Evolutionary conservation across 2,329 filamentous ascomycete genomes (phyloP).

Genomic region (Davidsoniella australis): DNA sequence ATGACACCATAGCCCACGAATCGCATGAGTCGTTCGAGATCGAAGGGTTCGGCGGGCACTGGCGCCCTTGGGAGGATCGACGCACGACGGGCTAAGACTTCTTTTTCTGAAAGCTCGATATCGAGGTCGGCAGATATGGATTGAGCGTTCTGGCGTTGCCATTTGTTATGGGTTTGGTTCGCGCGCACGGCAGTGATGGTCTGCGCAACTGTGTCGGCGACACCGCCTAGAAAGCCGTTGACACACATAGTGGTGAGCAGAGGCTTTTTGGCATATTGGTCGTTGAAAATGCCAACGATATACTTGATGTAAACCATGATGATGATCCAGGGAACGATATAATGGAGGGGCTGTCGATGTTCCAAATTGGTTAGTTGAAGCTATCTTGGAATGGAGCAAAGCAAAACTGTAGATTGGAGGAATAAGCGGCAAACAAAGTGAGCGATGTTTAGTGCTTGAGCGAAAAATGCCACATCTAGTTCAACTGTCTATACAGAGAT

Average conservation of each 20-base stretch:
- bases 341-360: slow-evolving; percentile 8
- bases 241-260: slow-evolving; percentile 98
- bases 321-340: slow-evolving; percentile 5
- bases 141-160: slow-evolving; percentile 63
- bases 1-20: slow-evolving; percentile 97
- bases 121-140: neutral
- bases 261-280: slow-evolving; percentile 19
- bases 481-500: neutral
- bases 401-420: neutral
- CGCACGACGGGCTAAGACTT: slow-evolving; percentile 46
- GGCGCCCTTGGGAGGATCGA: slow-evolving; percentile 39
- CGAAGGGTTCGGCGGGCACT: slow-evolving; percentile 42
- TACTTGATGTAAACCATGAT: slow-evolving; percentile 6
- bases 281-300: slow-evolving; percentile 3
- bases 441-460: neutral
- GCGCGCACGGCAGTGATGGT: slow-evolving; percentile 70
- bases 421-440: neutral
- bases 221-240: slow-evolving; percentile 85
- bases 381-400: neutral
- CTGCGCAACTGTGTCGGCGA: slow-evolving; percentile 93
- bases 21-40: slow-evolving; percentile 82
- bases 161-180: slow-evolving; percentile 27
- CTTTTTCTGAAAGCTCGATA: slow-evolving; percentile 61
- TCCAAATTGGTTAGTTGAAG: slow-evolving; percentile 30
- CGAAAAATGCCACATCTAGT: neutral